Conservation (phyloP, 495 filamentous ascomycete genomes). For the Mytilinidion resinicola region DNA sequence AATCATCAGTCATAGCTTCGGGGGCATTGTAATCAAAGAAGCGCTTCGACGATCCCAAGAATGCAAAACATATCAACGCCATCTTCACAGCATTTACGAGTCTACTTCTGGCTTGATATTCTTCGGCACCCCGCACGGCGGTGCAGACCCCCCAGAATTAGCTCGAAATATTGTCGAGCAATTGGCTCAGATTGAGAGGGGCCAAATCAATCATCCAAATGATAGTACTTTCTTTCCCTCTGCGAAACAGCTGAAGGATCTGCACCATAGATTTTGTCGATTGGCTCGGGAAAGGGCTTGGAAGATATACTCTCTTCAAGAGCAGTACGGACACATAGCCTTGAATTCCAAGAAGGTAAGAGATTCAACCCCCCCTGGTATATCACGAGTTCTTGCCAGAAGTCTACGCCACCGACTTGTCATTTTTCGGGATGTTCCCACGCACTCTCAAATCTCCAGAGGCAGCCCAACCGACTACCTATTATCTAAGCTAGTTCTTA, state of each 20-base stretch:
- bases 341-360: no score
- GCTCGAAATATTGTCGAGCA: constrained; percentile 13
- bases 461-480: no score
- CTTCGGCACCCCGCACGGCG: constrained; percentile 40
- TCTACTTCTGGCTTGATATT: constrained; percentile 39
- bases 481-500: no score
- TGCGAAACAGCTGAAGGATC: not conserved
- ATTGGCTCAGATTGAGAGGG: not conserved
- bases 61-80: constrained; percentile 11
- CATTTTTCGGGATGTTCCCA: no score
- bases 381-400: no score
- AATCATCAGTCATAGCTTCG: constrained; percentile 48
- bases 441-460: no score
- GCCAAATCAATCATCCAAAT: not conserved
- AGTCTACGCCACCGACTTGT: no score
- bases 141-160: constrained; percentile 30
- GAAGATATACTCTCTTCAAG: not conserved
- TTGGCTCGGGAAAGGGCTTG: not conserved
- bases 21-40: constrained; percentile 48
- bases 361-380: no score
- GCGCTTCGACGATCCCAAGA: constrained; percentile 28
- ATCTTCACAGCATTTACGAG: constrained; percentile 28
- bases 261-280: not conserved
- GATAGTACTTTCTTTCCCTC: not conserved
- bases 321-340: not conserved